Base-by-base conservation (phyloP, 164 flowering plant genomes). In the Annona cherimola region DNA sequence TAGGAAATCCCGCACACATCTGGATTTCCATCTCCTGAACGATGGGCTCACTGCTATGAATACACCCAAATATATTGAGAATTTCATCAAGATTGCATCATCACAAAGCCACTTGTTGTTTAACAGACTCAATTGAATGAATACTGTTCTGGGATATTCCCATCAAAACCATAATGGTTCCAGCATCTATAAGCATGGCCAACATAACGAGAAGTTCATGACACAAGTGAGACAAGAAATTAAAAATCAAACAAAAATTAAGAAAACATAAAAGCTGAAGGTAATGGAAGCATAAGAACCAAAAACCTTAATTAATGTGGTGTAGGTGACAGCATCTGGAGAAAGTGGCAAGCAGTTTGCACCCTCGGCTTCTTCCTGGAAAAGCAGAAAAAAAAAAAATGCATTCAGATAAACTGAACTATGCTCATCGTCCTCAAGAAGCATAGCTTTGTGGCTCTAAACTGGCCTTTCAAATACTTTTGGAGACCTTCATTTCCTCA, bases 401-500 rank as follows among this genome's bases (percentile, higher is more conserved):
- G 46, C 41, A 73, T 67, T 76, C 62, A 77, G 57, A 26, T 76
- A 70, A 70, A 20, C 42, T 16, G 6, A 41, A 43, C 20, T 70
- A 65, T 26, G 67, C 35, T 19, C 55, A 74, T 54, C 50, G 45
- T 59, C 57, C 61, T 55, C 69, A 19, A 64, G 45, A 64, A 63
- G 69, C 44, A 68, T n/a, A 45, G 69, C 45, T 19, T 50, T 63
- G 65, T 82, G 78, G 81, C 85, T 80, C 79, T 75, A 84, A 81
- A 85, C 85, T 80, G 79, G 88, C 86, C 84, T 83, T 83, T 78
- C 55, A 65, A 78, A 61, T 67, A 77, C 81, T 78, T 77, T 77
- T 75, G 76, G 83, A 59, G 78, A 88, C 93, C 96, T 90, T 90
- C 93, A 90, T 88, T 84, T 88, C 82, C 74, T 82, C 78, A 61